Evolutionary conservation across 805 yeast species (phyloP).

Genomic region (Lipomyces starkeyi): DNA sequence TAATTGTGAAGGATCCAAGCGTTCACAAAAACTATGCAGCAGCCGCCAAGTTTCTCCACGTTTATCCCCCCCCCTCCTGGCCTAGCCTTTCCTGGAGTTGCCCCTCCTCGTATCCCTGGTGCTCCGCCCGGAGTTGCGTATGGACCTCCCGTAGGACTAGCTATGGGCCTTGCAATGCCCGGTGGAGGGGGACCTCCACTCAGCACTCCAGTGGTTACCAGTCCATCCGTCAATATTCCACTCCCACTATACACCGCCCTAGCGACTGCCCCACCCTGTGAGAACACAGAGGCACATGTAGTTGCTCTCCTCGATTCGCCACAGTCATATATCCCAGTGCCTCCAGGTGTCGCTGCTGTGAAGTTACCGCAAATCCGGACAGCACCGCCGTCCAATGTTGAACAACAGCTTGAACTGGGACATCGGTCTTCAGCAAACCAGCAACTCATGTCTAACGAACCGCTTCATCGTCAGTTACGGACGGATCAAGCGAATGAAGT

Average conservation of each 20-base stretch:
- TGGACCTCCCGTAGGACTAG: neutral
- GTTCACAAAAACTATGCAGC: neutral
- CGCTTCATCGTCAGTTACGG: neutral
- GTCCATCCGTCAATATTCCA: neutral
- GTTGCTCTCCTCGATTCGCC: neutral
- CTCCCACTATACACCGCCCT: neutral
- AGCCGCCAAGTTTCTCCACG: neutral
- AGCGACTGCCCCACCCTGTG: neutral
- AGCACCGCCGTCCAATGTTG: neutral
- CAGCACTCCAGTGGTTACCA: neutral
- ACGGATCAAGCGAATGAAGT: neutral
- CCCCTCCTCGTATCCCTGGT: neutral
- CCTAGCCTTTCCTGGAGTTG: neutral
- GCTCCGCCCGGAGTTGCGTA: neutral
- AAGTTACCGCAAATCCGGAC: neutral
- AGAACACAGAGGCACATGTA: neutral
- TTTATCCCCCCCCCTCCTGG: neutral
- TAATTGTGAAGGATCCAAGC: neutral
- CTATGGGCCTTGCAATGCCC: neutral
- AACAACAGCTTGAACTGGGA: neutral
- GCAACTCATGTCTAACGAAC: neutral
- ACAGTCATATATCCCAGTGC: neutral
- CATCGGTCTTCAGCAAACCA: neutral
- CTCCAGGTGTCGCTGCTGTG: neutral
- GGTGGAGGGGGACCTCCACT: neutral